Evolutionary conservation across 768 basidiomycete species (phyloP).

Genomic region (Aureoboletus auriporus): DNA sequence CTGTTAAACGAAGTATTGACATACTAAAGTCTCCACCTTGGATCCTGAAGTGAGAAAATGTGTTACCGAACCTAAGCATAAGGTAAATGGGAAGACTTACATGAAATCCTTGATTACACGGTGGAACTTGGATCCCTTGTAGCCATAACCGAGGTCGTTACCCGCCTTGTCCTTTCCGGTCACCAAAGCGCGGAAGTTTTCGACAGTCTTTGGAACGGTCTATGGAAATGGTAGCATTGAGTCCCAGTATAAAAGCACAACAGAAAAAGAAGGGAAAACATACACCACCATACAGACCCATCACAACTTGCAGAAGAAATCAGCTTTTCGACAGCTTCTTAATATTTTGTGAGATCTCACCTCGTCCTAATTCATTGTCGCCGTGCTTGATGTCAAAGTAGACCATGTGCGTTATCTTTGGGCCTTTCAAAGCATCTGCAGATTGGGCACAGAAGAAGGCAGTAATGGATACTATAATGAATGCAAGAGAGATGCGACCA

Average conservation of each 20-base stretch:
- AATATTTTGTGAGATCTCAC: slow-evolving; percentile 40
- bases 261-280: slow-evolving; percentile 18
- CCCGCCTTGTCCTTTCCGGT: slow-evolving; percentile 72
- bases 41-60: slow-evolving; percentile 52
- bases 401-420: slow-evolving; percentile 87
- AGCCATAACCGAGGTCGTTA: slow-evolving; percentile 75
- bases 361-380: slow-evolving; percentile 76
- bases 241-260: not conserved
- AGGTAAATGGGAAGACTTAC: slow-evolving; percentile 35
- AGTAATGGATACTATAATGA: slow-evolving; percentile 59
- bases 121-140: slow-evolving; percentile 96
- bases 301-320: slow-evolving; percentile 48
- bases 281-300: slow-evolving; percentile 91
- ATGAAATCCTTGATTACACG: slow-evolving; percentile 94
- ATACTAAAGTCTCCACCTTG: slow-evolving; percentile 98
- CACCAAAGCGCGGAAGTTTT: slow-evolving; percentile 94
- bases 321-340: not conserved
- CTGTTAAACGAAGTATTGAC: slow-evolving; percentile 28
- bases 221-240: slow-evolving; percentile 25
- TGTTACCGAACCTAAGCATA: not conserved
- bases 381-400: slow-evolving; percentile 96
- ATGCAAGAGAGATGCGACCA: slow-evolving; percentile 55
- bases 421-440: slow-evolving; percentile 80
- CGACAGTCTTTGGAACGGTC: slow-evolving; percentile 94
- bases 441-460: slow-evolving; percentile 69